Evolutionary conservation across 108 stramenopile species (phyloP), one percentile per base, ranked within the genome.

Genomic region (Chaetoceros tenuissimus): DNA sequence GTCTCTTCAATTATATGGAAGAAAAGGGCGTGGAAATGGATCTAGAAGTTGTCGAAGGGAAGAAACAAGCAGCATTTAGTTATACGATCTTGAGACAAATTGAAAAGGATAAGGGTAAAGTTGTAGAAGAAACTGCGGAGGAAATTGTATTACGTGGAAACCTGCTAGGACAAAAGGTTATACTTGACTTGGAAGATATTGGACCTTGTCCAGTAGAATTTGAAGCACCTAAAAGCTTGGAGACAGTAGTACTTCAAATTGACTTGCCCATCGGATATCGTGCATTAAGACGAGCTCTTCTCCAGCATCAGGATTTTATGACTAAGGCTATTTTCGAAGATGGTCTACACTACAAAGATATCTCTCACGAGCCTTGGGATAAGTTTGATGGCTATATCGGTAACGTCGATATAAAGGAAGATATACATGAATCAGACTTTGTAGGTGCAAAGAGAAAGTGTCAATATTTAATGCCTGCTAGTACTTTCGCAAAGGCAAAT

Each of bases 11-110:
- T 46, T 84, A 84, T 47, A 80, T 84, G 1, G 88, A 89, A 51
- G 67, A 84, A 57, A 83, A 81, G 44, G 88, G 88, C 27, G 84
- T 89, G 88, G 84, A 89, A 57, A 89, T 89, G 88, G 70, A 84
- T 34, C 74, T 89, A 13, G 67, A 56, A 19, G 75, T 89, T 26
- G 74, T 60, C 13, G 54, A 61, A 34, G 71, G 77, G 3, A 60
- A 49, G 20, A 55, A 52, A 8, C 88, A 89, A 49, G 73, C 88
- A 30, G 72, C 80, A 0, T 89, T 85, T 53, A 89, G 85, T 84
- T 76, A 85, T 19, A 74, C 78, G 1, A 84, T 82, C 10, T 68
- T 89, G 2, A 72, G 84, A 45, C 82, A 89, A 51, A 74, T 89
- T 24, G 78, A 74, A 48, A 29, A 71, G 22, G 74, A 66, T 17